Base-by-base conservation (phyloP, 768 basidiomycete species). In the Ramaria sp. region DNA sequence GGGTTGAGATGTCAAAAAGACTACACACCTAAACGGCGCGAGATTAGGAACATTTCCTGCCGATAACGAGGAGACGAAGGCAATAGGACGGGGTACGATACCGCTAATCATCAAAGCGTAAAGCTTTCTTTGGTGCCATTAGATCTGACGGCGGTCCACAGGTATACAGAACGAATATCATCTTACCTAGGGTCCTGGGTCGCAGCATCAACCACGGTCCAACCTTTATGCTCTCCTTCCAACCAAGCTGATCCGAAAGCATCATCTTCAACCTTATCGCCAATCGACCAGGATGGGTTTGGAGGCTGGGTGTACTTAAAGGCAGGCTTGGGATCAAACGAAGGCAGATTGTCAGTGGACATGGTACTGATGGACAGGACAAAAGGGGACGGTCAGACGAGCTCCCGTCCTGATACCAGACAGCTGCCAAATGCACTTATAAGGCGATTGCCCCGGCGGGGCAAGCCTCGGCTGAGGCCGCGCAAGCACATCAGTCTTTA, bases 21-120 rank as follows among this genome's bases (percentile, higher is more conserved):
- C 32, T 15, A 61, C 65, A 58, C 63, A 80, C 75, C 83, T 85
- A 67, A 83, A 82, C 1, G 81, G 78, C 4, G 83, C 81, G 44
- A 87, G 74, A 66, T 85, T 87, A 18, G 71, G 71, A 3, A 69
- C 61, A 1, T 78, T 80, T 52, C 73, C 65, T 3, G 61, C 56
- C n/a, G 77, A 77, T 38, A 81, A 56, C 7, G 82, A 75, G 12
- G 82, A 83, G 36, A 85, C 75, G 57, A 86, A 75, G 1, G 80
- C 84, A 49, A 86, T 76, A 12, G 84, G 84, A 37, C 86, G 74
- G 18, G 83, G 85, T 12, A 78, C 64, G 53, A 85, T 73, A 8
- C 76, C 77, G 50, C 77, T 78, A 9, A 76, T 79, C 60, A 84
- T 60, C 53, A 84, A 61, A 25, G 68, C 69, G 64, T 83, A 81